Percentiles rank a stretch among this genome's conserved stretches.
These are phyloP conservation scores for Mollisia scopiformis DNA, from an alignment of 2,329 filamentous ascomycete species.

Conservation along the genomic window DNA sequence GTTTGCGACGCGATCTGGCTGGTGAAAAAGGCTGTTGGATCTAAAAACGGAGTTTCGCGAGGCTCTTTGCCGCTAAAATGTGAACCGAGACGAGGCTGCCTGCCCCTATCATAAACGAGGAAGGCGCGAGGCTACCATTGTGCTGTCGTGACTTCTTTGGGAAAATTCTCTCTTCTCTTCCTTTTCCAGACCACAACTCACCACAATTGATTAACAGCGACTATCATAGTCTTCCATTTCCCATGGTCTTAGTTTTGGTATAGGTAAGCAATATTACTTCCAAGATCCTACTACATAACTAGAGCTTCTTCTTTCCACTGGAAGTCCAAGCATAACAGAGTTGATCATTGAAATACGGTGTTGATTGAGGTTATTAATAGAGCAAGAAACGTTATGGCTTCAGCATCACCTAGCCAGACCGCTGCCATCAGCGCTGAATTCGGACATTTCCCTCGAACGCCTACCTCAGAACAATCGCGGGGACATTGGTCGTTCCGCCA, in stretches of 20 bases:
- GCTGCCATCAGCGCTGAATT: constrained; percentile 11
- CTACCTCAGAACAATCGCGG: neutral
- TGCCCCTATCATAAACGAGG: constrained; percentile 10
- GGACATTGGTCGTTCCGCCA: neutral
- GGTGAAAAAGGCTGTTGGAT: neutral
- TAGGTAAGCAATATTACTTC: neutral
- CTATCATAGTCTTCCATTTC: neutral
- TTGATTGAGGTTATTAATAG: neutral
- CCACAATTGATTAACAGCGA: neutral
- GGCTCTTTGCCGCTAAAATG: neutral
- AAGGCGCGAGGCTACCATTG: constrained; percentile 10
- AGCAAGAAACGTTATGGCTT: constrained; percentile 18
- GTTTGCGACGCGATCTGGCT: constrained; percentile 7
- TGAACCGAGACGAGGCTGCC: neutral
- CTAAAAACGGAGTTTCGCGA: constrained; percentile 3
- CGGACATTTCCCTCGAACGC: constrained; percentile 17
- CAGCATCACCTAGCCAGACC: constrained; percentile 23
- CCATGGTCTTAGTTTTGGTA: neutral
- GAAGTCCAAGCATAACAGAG: too few species aligned
- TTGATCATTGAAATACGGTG: neutral
- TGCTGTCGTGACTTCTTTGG: constrained; percentile 7
- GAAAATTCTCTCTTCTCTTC: neutral
- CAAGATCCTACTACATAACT: too few species aligned
- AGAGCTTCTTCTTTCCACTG: too few species aligned
- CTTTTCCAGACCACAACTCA: neutral